Conservation (phyloP, 2,329 filamentous ascomycete species). For the Aspergillus terreus region DNA sequence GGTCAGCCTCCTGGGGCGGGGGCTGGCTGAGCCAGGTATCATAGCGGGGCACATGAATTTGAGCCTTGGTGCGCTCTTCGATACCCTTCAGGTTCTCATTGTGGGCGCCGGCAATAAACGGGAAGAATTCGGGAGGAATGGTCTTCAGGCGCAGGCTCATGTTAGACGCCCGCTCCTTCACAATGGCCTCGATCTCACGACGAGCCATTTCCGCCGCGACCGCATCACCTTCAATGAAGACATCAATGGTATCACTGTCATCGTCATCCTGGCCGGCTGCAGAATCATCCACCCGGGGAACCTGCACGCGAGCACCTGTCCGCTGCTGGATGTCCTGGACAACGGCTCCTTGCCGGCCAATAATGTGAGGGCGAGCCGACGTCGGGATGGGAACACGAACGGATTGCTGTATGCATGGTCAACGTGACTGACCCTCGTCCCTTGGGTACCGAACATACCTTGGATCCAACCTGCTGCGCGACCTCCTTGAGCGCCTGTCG, state of each 20-base stretch:
- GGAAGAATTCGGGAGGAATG: conserved; percentile 89
- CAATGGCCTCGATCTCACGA: conserved; percentile 81
- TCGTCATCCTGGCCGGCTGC: conserved; percentile 68
- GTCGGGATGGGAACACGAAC: conserved; percentile 76
- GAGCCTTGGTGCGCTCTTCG: conserved; percentile 70
- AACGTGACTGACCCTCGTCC: neutral
- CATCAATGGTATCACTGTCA: conserved; percentile 73
- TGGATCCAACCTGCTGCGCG: conserved; percentile 79
- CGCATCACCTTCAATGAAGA: conserved; percentile 86
- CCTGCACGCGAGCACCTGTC: conserved; percentile 84
- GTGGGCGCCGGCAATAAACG: conserved; percentile 82
- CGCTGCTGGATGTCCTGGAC: conserved; percentile 88
- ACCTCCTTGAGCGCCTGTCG: conserved; percentile 87
- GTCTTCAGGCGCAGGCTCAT: conserved; percentile 76
- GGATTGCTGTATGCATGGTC: conserved; percentile 49
- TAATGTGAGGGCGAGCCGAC: conserved; percentile 82
- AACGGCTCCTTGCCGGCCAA: conserved; percentile 83
- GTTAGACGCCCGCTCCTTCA: conserved; percentile 77
- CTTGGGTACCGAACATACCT: conserved; percentile 51
- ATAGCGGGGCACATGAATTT: conserved; percentile 78
- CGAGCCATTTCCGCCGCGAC: conserved; percentile 80
- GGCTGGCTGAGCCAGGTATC: conserved; percentile 68
- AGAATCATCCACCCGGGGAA: conserved; percentile 73
- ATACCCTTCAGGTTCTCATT: conserved; percentile 65
- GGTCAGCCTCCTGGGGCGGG: conserved; percentile 58